These are phyloP conservation scores for Tetradesmus obliquus DNA, from an alignment of 139 green algal species.

Conservation along the genomic window DNA sequence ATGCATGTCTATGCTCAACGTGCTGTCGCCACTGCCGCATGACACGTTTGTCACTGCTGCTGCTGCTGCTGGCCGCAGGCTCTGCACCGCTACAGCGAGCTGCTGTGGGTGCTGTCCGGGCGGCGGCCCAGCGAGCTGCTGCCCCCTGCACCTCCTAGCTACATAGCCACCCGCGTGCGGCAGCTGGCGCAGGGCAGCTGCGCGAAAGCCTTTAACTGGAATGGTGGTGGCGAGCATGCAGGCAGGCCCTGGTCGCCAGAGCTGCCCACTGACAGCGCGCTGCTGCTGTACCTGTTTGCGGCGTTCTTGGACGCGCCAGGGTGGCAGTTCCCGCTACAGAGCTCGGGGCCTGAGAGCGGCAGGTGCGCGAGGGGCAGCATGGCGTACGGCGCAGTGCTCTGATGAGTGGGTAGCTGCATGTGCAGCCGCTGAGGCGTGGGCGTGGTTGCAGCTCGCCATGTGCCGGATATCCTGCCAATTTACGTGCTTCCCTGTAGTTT, in stretches of 20 bases:
- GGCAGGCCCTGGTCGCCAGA: slow-evolving; percentile 76
- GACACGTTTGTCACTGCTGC: background rate
- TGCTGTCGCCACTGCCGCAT: background rate
- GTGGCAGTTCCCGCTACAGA: slow-evolving; percentile 66
- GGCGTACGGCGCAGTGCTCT: background rate
- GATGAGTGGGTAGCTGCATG: background rate
- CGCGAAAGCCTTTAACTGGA: slow-evolving; percentile 62
- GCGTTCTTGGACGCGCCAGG: slow-evolving; percentile 80
- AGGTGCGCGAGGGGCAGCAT: background rate
- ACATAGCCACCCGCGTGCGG: slow-evolving; percentile 70
- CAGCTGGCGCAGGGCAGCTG: slow-evolving; percentile 70
- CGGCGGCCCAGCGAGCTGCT: slow-evolving; percentile 73
- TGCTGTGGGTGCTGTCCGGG: slow-evolving; percentile 71
- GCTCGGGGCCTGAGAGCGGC: slow-evolving; percentile 7
- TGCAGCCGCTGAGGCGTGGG: background rate
- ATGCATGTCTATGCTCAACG: background rate
- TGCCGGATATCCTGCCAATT: background rate
- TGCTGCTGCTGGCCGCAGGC: slow-evolving; percentile 55
- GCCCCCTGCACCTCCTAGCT: slow-evolving; percentile 69
- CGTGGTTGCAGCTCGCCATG: background rate
- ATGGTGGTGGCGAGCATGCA: slow-evolving; percentile 64
- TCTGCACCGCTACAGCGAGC: slow-evolving; percentile 67
- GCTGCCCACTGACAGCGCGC: slow-evolving; percentile 78
- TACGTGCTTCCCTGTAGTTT: no score
- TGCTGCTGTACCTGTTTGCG: slow-evolving; percentile 86